A percentile compares a stretch with the other conserved stretches of the same genome.
Evolutionary conservation across 2,329 filamentous ascomycete species (phyloP).

Genomic region (Cercospora sp.): DNA sequence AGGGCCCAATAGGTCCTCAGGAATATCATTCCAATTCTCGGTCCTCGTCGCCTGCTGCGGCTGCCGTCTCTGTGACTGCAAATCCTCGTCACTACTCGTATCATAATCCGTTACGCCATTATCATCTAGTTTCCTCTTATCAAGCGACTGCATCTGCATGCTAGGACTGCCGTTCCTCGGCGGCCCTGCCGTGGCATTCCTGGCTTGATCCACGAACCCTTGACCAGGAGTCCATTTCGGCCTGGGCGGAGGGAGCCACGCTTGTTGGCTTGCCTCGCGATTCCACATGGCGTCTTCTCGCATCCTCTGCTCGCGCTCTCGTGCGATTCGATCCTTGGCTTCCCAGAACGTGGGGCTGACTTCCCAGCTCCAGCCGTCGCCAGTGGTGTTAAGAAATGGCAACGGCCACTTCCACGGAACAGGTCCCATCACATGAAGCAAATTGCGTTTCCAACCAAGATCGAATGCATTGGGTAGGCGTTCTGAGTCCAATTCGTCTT

Average conservation of each 20-base stretch:
- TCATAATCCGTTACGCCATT: slow-evolving; percentile 39
- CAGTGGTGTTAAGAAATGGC: slow-evolving; percentile 80
- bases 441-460: slow-evolving; percentile 76
- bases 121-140: slow-evolving; percentile 31
- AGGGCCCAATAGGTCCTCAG: slow-evolving; percentile 46
- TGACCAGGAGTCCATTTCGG: slow-evolving; percentile 33
- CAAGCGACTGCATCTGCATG: slow-evolving; percentile 46
- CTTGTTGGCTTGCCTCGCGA: slow-evolving; percentile 13
- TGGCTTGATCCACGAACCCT: slow-evolving; percentile 42
- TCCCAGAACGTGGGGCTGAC: slow-evolving; percentile 75
- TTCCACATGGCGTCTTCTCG: slow-evolving; percentile 29
- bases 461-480: slow-evolving; percentile 93
- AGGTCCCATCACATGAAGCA: slow-evolving; percentile 78
- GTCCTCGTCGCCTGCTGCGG: slow-evolving; percentile 27
- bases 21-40: slow-evolving; percentile 52
- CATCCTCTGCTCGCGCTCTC: slow-evolving; percentile 49
- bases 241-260: slow-evolving; percentile 20
- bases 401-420: slow-evolving; percentile 72
- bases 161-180: slow-evolving; percentile 16
- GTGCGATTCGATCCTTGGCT: slow-evolving; percentile 57
- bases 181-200: slow-evolving; percentile 2
- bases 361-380: slow-evolving; percentile 95
- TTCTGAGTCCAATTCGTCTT: slow-evolving; percentile 85
- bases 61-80: slow-evolving; percentile 6
- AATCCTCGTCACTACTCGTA: slow-evolving; percentile 32